Conservation (phyloP, 2,329 filamentous ascomycete genomes). For the Ophiostoma populinum region DNA sequence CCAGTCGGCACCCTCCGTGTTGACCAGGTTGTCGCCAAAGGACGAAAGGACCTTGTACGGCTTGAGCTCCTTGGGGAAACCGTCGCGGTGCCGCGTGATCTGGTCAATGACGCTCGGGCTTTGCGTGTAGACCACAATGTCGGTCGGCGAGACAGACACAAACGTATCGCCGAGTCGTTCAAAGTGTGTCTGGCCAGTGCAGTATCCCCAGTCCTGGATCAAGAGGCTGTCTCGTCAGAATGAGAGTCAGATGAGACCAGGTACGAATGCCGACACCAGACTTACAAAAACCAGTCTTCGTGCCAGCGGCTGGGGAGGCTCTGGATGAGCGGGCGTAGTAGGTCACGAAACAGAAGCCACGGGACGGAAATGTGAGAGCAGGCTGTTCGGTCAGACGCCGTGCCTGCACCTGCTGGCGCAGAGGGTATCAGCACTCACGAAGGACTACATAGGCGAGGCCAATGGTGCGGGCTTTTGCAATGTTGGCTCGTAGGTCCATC, state of each 20-base stretch:
- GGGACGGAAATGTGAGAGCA: no score
- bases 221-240: slow-evolving; percentile 25
- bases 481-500: slow-evolving; percentile 26
- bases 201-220: slow-evolving; percentile 42
- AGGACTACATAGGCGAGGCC: slow-evolving; percentile 35
- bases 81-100: slow-evolving; percentile 46
- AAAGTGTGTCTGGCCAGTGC: slow-evolving; percentile 38
- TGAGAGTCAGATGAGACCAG: not conserved
- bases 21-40: slow-evolving; percentile 56
- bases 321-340: no score
- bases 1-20: slow-evolving; percentile 53
- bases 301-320: slow-evolving; percentile 39
- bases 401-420: no score
- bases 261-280: slow-evolving; percentile 3
- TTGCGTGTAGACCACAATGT: slow-evolving; percentile 35
- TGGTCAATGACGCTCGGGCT: slow-evolving; percentile 49
- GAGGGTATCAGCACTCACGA: slow-evolving; percentile 25
- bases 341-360: no score
- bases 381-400: slow-evolving; percentile 24
- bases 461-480: slow-evolving; percentile 30
- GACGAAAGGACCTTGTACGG: slow-evolving; percentile 42
- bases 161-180: slow-evolving; percentile 39
- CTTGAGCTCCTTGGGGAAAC: slow-evolving; percentile 51
- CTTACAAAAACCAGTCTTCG: slow-evolving; percentile 43
- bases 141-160: slow-evolving; percentile 41